Evolutionary conservation across 1,284 basidiomycete species (phyloP), one percentile per base, ranked within the genome.

Genomic region (Sanguinoderma infundibulare): DNA sequence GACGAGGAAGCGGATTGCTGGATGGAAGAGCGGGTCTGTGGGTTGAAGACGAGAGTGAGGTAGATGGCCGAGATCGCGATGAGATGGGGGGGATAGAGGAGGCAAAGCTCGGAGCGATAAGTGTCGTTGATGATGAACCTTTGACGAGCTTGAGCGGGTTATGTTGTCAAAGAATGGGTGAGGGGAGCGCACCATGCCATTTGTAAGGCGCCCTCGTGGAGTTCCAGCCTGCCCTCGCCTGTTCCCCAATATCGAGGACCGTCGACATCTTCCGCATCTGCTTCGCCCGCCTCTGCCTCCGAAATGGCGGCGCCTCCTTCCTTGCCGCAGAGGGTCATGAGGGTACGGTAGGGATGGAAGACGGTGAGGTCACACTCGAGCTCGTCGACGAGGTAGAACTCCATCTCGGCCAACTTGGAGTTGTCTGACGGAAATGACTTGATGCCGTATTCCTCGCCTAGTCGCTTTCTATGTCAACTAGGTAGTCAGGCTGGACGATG

Each of bases 91-190:
- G 97, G 95, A 71, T 98, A 92, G 36, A 98, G 78, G 10, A 98
- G 86, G 68, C 93, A 94, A 12, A 98, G 79, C 57, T 96, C 92
- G 1, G 94, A 95, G 54, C 95, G 89, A 73, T 96, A 98, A 0
- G 92, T 95, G 75, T 99, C 98, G 78, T 98, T 99, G 71, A 98
- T 89, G 66, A 98, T 87, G 74, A 96, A 95, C 94, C 95, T 96
- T 59, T 9, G 9, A 8, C 28, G 32, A 4, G 39, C 35, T 14
- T 39, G 36, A 39, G 26, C 20, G 12, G 24, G 42, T 24, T 32
- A 17, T 12, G 22, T 24, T 9, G 5, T 10, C 20, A 34, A 32
- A 15, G 35, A 5, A 30, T 50, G 53, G 56, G 2, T 42, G 38
- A 35, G 55, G 20, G 15, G 7, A 49, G 65, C 80, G 10, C 71